These are phyloP conservation scores for Alternaria sp. DNA, from an alignment of 2,329 filamentous ascomycete genomes.

Conservation along the genomic window DNA sequence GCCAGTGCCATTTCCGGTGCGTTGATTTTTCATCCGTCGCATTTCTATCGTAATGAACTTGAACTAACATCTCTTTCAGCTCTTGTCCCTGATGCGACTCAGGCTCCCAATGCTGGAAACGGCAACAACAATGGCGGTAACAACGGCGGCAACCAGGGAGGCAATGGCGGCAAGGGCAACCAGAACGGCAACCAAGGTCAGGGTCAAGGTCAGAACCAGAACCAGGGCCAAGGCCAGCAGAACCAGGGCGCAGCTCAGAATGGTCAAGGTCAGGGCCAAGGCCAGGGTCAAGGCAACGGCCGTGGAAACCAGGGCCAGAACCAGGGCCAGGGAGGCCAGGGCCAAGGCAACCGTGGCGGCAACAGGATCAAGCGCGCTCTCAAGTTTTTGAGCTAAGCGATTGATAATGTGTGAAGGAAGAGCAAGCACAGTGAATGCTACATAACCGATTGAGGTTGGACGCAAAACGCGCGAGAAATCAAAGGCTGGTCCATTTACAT, in stretches of 20 bases:
- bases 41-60: conserved; percentile 24
- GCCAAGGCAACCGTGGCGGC: conserved; percentile 2
- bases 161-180: conserved; percentile 9
- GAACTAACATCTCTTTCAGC: conserved; percentile 22
- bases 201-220: neutral
- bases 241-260: conserved; percentile 1
- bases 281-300: conserved; percentile 1
- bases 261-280: neutral
- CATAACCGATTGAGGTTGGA: conserved; percentile 3
- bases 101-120: conserved; percentile 17
- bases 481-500: conserved; percentile 10
- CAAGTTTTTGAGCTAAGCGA: conserved; percentile 11
- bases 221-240: neutral
- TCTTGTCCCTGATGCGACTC: conserved; percentile 25
- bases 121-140: conserved; percentile 24
- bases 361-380: conserved; percentile 7
- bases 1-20: conserved; percentile 53
- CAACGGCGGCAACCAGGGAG: conserved; percentile 14
- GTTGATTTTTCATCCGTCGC: conserved; percentile 23
- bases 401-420: neutral
- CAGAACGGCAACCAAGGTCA: conserved; percentile 11
- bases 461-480: neutral
- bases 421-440: neutral
- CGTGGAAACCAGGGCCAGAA: neutral
- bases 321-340: conserved; percentile 2